These are phyloP conservation scores for Aechmea fasciata DNA, from an alignment of 176 grass and related monocot species.

Conservation along the genomic window DNA sequence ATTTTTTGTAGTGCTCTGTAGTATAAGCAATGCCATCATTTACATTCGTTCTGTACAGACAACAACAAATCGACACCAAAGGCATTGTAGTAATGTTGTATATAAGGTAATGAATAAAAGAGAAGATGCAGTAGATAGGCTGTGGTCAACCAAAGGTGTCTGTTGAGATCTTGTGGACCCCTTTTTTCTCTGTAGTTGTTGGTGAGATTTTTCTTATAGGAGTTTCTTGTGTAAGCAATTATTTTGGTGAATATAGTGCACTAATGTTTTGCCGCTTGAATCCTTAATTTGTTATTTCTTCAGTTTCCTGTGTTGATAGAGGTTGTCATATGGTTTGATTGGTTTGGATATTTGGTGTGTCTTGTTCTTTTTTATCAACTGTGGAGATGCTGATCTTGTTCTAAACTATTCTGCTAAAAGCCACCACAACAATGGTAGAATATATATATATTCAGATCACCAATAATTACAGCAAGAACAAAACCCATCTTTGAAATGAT, in stretches of 20 bases:
- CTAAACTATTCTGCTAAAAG: not conserved
- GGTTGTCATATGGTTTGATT: not conserved
- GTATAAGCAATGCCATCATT: not conserved
- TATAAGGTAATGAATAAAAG: not conserved
- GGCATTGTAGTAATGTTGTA: not conserved
- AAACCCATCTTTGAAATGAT: constrained; percentile 43
- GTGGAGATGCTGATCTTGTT: not conserved
- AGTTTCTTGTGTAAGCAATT: not conserved
- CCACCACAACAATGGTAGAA: not conserved
- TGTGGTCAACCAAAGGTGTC: not conserved
- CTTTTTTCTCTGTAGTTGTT: not conserved
- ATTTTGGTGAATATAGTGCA: not conserved
- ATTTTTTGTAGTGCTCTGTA: not conserved
- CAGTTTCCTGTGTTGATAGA: not conserved
- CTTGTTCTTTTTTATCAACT: not conserved
- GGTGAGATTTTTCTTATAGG: not conserved
- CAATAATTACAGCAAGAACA: constrained; percentile 50
- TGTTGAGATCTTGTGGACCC: not conserved
- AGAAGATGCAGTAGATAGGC: not conserved
- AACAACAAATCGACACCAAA: not conserved
- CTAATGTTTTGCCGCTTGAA: not conserved
- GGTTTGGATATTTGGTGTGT: not conserved
- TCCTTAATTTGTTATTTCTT: not conserved
- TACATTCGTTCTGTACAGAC: not conserved
- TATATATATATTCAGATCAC: constrained; percentile 18